A percentile compares a stretch with the other conserved stretches of the same genome.
phyloP scores from a whole-genome alignment of 495 filamentous ascomycete species.

The Pyrenula massariospora region DNA sequence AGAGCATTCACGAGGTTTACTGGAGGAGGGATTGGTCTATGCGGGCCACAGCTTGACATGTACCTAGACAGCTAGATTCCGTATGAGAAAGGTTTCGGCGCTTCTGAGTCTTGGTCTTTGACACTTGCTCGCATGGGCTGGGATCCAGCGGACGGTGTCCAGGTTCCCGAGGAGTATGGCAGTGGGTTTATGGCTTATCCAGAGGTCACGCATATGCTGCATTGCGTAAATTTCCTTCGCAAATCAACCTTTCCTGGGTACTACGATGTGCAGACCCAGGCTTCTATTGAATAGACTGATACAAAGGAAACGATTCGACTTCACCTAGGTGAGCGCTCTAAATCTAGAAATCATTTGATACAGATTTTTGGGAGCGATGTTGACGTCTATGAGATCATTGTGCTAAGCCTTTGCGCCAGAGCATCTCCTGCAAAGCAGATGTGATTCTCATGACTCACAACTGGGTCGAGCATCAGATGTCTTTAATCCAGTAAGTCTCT shows the following conservation, averaged over 20 bases:
- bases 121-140: background rate
- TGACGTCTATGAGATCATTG: background rate
- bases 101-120: no score
- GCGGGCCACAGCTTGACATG: no score
- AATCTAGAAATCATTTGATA: background rate
- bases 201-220: background rate
- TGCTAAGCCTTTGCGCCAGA: background rate
- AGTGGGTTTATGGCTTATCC: background rate
- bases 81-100: no score
- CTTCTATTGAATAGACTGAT: background rate
- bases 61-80: no score
- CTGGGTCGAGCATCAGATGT: background rate
- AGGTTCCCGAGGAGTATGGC: background rate
- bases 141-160: background rate
- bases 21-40: no score
- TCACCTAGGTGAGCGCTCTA: background rate
- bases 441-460: background rate
- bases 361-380: background rate
- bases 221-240: background rate
- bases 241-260: background rate
- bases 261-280: background rate
- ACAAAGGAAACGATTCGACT: background rate
- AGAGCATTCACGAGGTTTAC: no score
- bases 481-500: conserved; percentile 37
- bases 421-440: background rate